phyloP scores from a whole-genome alignment of 331 rosid species.

The Quercus lobata region DNA sequence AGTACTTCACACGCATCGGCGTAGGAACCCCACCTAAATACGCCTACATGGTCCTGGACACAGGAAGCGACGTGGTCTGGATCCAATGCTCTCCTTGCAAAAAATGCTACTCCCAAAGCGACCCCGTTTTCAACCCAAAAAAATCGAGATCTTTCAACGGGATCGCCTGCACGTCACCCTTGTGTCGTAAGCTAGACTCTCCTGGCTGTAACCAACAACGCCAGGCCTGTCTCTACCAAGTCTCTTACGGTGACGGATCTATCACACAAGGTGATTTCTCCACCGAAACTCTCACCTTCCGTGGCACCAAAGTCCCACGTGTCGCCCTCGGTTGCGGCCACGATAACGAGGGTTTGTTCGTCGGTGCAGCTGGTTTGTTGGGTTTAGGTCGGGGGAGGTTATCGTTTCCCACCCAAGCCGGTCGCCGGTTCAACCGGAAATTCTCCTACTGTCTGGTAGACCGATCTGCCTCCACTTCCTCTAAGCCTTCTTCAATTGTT shows the following conservation, averaged over 20 bases:
- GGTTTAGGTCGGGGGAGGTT: slow-evolving; percentile 83
- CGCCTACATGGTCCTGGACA: slow-evolving; percentile 71
- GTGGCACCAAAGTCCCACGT: slow-evolving; percentile 35
- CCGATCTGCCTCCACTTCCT: slow-evolving; percentile 41
- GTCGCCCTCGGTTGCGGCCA: slow-evolving; percentile 90
- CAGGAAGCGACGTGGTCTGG: slow-evolving; percentile 87
- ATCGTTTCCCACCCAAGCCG: slow-evolving; percentile 63
- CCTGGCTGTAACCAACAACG: slow-evolving; percentile 38
- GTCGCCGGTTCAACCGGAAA: slow-evolving; percentile 45
- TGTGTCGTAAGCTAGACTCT: slow-evolving; percentile 58
- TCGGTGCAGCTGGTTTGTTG: slow-evolving; percentile 76
- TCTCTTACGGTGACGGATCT: slow-evolving; percentile 83
- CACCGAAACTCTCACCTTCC: slow-evolving; percentile 75
- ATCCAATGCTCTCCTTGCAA: slow-evolving; percentile 78
- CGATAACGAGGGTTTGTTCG: slow-evolving; percentile 71
- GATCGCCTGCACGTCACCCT: slow-evolving; percentile 51
- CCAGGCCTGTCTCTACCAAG: slow-evolving; percentile 58
- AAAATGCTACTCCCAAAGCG: slow-evolving; percentile 69
- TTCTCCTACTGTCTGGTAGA: slow-evolving; percentile 82
- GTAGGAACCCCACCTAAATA: slow-evolving; percentile 78
- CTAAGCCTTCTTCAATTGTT: slow-evolving; percentile 58
- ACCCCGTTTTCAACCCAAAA: slow-evolving; percentile 69
- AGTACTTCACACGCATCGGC: slow-evolving; percentile 89
- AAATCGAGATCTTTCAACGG: slow-evolving; percentile 43
- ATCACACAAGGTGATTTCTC: slow-evolving; percentile 63